Percentiles rank a stretch among this genome's conserved stretches.
Conservation (phyloP, 495 filamentous ascomycete species). For the Parathielavia appendiculata region DNA sequence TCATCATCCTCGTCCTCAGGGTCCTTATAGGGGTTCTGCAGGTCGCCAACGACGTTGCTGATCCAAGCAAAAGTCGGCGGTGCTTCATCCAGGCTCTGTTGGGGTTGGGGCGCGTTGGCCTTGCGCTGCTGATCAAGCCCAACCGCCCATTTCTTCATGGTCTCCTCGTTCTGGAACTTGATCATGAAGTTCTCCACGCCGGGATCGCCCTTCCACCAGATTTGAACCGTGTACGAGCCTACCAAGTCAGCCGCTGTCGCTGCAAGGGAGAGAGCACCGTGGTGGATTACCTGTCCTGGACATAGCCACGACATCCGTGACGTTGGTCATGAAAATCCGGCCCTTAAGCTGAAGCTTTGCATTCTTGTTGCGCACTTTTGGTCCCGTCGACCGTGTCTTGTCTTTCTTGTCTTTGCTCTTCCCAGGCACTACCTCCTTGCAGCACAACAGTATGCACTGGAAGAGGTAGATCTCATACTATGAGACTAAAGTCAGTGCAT, state of each 20-base stretch:
- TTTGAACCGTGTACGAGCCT: constrained; percentile 92
- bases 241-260: constrained; percentile 23
- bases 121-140: constrained; percentile 58
- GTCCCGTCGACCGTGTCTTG: constrained; percentile 42
- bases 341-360: constrained; percentile 89
- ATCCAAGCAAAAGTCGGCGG: constrained; percentile 72
- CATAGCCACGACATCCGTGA: constrained; percentile 83
- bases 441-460: constrained; percentile 90
- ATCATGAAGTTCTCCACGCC: constrained; percentile 96
- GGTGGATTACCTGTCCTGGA: constrained; percentile 67
- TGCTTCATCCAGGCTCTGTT: constrained; percentile 35
- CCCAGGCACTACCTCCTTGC: constrained; percentile 86
- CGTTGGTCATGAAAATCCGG: constrained; percentile 98
- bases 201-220: constrained; percentile 97
- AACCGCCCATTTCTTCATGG: constrained; percentile 82
- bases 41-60: constrained; percentile 45
- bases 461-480: constrained; percentile 98
- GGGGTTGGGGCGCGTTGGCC: constrained; percentile 37
- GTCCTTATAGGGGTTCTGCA: constrained; percentile 77
- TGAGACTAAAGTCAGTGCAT: constrained; percentile 14
- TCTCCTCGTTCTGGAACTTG: constrained; percentile 81
- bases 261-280: not conserved
- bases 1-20: constrained; percentile 78
- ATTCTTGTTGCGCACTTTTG: constrained; percentile 66
- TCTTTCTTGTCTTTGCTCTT: constrained; percentile 73